Percentiles rank a stretch among this genome's conserved stretches.
phyloP scores from a whole-genome alignment of 495 filamentous ascomycete genomes.

The Cercophora sp. region DNA sequence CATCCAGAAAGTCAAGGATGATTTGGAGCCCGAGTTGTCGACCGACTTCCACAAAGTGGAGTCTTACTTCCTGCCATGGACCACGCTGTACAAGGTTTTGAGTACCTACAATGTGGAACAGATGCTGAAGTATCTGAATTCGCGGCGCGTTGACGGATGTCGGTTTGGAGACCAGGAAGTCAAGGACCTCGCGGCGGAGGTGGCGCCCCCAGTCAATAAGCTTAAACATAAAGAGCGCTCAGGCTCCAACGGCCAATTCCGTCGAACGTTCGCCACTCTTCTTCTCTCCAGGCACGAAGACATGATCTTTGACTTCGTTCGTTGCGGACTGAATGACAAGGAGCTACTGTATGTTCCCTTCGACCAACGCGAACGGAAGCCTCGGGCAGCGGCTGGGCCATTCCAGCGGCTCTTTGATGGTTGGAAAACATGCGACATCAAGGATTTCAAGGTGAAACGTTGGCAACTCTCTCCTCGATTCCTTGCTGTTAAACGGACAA shows the following conservation, averaged over 20 bases:
- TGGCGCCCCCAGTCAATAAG: neutral
- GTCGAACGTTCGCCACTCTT: neutral
- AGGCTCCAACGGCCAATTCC: neutral
- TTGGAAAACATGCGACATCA: neutral
- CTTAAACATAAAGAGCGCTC: neutral
- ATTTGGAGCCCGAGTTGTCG: neutral
- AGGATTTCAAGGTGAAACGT: neutral
- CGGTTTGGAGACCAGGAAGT: neutral
- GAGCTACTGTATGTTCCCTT: neutral
- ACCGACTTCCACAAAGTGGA: neutral
- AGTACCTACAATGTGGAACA: neutral
- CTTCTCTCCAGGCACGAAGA: neutral
- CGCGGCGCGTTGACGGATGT: neutral
- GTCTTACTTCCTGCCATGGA: slow-evolving; percentile 4
- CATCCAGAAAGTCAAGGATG: neutral
- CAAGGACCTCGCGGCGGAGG: neutral
- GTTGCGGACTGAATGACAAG: neutral
- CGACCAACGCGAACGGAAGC: neutral
- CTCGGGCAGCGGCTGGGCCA: neutral
- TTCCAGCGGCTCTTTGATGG: neutral
- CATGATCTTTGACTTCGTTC: neutral
- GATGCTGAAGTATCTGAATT: neutral
- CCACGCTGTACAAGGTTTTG: slow-evolving; percentile 1
- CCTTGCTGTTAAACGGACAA: neutral
- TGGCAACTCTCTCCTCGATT: neutral